These are phyloP conservation scores for Coemansia pectinata DNA, from an alignment of 192 early-diverging fungal species.

Conservation along the genomic window DNA sequence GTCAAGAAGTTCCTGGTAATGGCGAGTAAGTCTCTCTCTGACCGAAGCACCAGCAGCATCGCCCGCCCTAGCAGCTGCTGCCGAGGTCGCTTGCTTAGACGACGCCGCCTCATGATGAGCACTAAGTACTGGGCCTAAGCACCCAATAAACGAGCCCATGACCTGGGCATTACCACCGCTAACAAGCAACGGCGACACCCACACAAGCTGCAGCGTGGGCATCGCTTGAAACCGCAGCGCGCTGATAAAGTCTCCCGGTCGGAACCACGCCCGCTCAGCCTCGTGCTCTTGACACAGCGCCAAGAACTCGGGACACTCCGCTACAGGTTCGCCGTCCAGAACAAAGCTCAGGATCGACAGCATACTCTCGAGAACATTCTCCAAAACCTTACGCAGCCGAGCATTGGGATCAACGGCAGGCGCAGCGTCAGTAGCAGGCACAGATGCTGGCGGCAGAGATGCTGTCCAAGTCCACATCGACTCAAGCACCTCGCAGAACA, in stretches of 20 bases:
- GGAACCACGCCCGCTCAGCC: slow-evolving; percentile 64
- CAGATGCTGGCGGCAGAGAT: slow-evolving; percentile 13
- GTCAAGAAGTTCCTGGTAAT: slow-evolving; percentile 23
- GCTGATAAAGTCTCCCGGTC: slow-evolving; percentile 69
- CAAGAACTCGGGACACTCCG: slow-evolving; percentile 64
- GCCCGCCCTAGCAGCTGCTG: neutral
- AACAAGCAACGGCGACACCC: slow-evolving; percentile 63
- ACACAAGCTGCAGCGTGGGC: slow-evolving; percentile 63
- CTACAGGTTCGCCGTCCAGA: slow-evolving; percentile 68
- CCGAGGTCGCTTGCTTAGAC: neutral
- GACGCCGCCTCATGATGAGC: slow-evolving; percentile 65
- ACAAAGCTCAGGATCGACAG: slow-evolving; percentile 66
- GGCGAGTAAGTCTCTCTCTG: slow-evolving; percentile 21
- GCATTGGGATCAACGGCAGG: slow-evolving; percentile 12
- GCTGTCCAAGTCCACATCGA: slow-evolving; percentile 49
- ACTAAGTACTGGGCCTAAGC: slow-evolving; percentile 69
- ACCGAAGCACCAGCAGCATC: neutral
- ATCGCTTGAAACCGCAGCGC: slow-evolving; percentile 62
- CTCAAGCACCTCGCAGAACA: slow-evolving; percentile 42
- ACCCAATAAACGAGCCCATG: slow-evolving; percentile 62
- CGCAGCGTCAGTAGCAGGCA: neutral
- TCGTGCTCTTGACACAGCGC: slow-evolving; percentile 36
- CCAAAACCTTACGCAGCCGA: slow-evolving; percentile 28
- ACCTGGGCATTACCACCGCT: slow-evolving; percentile 54
- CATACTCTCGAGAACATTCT: slow-evolving; percentile 46